A percentile compares a stretch with the other conserved stretches of the same genome.
These are phyloP conservation scores for Hysterium pulicare DNA, from an alignment of 2,329 filamentous ascomycete species.

Conservation along the genomic window DNA sequence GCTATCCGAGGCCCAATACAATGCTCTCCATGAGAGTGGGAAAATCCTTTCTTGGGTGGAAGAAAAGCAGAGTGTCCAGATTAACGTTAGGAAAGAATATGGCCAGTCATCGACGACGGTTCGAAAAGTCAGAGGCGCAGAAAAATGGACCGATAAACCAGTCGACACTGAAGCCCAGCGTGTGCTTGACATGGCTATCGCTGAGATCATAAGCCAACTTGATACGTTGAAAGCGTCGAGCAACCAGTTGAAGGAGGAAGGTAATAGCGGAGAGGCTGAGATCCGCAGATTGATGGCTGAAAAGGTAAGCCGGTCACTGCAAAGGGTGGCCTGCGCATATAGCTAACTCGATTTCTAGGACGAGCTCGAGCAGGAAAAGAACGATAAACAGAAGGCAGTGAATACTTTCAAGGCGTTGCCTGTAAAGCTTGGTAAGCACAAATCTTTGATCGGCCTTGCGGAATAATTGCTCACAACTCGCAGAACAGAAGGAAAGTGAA, in stretches of 20 bases:
- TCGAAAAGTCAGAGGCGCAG: conserved; percentile 58
- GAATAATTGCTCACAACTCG: conserved; percentile 19
- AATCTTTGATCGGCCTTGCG: not conserved
- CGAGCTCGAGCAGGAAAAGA: conserved; percentile 57
- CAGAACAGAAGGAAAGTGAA: conserved; percentile 46
- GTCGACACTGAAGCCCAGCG: conserved; percentile 64
- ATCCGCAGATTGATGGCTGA: conserved; percentile 26
- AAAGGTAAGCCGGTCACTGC: not conserved
- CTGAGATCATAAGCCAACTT: conserved; percentile 39
- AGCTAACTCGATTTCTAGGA: not conserved
- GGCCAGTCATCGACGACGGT: conserved; percentile 70
- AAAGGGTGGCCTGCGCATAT: not conserved
- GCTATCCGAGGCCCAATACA: conserved; percentile 64
- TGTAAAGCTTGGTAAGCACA: conserved; percentile 62
- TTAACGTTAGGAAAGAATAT: conserved; percentile 75
- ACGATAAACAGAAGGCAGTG: conserved; percentile 61
- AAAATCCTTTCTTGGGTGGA: conserved; percentile 68
- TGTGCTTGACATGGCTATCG: conserved; percentile 55
- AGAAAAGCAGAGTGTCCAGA: conserved; percentile 52
- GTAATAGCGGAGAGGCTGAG: conserved; percentile 37
- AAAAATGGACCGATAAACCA: conserved; percentile 73
- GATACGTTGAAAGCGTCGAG: conserved; percentile 29
- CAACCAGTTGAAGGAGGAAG: conserved; percentile 38
- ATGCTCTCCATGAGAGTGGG: conserved; percentile 55
- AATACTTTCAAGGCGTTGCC: conserved; percentile 66